These are phyloP conservation scores for Phlegmacium glaucopus DNA, from an alignment of 768 basidiomycete species.

Conservation along the genomic window DNA sequence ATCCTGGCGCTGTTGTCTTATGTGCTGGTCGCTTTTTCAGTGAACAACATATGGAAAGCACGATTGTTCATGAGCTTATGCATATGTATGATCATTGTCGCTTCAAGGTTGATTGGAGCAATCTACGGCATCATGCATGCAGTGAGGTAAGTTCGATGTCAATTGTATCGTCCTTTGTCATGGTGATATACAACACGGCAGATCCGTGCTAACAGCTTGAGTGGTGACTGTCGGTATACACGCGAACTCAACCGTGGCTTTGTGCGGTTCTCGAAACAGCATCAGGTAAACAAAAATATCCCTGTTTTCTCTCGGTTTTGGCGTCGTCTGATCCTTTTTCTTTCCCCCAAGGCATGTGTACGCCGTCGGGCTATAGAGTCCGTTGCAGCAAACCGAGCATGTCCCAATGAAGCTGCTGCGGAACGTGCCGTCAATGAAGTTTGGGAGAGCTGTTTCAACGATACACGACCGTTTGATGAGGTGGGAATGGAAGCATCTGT, in stretches of 20 bases:
- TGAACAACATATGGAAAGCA: constrained; percentile 89
- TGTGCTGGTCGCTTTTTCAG: constrained; percentile 83
- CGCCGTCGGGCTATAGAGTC: constrained; percentile 83
- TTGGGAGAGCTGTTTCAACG: constrained; percentile 94
- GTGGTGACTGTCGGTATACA: constrained; percentile 87
- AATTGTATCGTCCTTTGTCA: background rate
- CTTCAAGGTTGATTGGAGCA: constrained; percentile 91
- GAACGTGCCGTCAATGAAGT: constrained; percentile 93
- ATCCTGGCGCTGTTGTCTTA: constrained; percentile 74
- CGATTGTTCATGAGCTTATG: constrained; percentile 88
- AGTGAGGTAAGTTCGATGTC: constrained; percentile 71
- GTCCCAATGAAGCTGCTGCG: constrained; percentile 71
- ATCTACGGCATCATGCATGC: constrained; percentile 93
- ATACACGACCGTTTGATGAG: constrained; percentile 97
- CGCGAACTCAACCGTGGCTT: constrained; percentile 80
- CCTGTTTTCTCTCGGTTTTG: too few relatives aligned
- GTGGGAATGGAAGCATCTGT: constrained; percentile 32
- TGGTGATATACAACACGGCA: constrained; percentile 26
- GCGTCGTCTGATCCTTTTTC: background rate
- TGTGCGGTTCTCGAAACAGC: constrained; percentile 85
- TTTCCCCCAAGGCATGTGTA: constrained; percentile 68
- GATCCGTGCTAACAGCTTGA: constrained; percentile 94
- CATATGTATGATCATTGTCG: constrained; percentile 95
- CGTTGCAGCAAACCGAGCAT: constrained; percentile 76
- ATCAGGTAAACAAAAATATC: too few relatives aligned